Percentiles rank a stretch among this genome's conserved stretches.
phyloP scores from a whole-genome alignment of 1,139 yeast species.

The Pichia sp. region DNA sequence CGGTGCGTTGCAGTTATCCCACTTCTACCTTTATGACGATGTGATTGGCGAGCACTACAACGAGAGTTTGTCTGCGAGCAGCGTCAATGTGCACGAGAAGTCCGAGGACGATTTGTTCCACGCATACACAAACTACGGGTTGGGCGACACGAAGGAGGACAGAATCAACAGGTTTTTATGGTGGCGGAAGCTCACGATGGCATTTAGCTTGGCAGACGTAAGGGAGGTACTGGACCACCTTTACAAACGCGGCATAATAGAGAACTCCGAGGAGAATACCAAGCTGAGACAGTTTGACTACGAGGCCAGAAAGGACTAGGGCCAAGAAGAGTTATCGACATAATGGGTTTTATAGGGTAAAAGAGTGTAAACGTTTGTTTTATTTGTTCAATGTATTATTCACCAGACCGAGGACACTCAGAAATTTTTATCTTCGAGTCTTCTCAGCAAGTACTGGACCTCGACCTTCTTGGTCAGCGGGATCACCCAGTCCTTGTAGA shows the following conservation, averaged over 20 bases:
- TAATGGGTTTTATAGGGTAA: background rate
- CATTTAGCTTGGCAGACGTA: conserved; percentile 25
- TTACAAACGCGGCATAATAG: conserved; percentile 17
- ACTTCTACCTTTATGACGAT: conserved; percentile 31
- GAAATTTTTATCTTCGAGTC: conserved; percentile 59
- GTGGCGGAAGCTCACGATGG: conserved; percentile 44
- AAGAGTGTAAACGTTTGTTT: background rate
- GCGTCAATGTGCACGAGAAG: conserved; percentile 38
- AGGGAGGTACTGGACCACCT: conserved; percentile 22
- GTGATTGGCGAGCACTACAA: conserved; percentile 28
- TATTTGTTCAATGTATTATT: no score
- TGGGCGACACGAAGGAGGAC: conserved; percentile 47
- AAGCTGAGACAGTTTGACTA: conserved; percentile 8
- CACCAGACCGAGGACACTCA: background rate
- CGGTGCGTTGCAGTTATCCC: conserved; percentile 40
- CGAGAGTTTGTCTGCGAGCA: conserved; percentile 24
- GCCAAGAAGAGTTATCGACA: no score
- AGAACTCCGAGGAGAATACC: conserved; percentile 5
- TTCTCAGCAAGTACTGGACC: conserved; percentile 78
- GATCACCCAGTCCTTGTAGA: conserved; percentile 83
- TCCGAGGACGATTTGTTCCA: conserved; percentile 44
- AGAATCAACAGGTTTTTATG: conserved; percentile 57
- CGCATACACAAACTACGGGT: conserved; percentile 51
- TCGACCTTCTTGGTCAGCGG: conserved; percentile 95
- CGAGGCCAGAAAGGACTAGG: background rate